phyloP scores from a whole-genome alignment of 139 green algal genomes.

The Chlamydomonas applanata region DNA sequence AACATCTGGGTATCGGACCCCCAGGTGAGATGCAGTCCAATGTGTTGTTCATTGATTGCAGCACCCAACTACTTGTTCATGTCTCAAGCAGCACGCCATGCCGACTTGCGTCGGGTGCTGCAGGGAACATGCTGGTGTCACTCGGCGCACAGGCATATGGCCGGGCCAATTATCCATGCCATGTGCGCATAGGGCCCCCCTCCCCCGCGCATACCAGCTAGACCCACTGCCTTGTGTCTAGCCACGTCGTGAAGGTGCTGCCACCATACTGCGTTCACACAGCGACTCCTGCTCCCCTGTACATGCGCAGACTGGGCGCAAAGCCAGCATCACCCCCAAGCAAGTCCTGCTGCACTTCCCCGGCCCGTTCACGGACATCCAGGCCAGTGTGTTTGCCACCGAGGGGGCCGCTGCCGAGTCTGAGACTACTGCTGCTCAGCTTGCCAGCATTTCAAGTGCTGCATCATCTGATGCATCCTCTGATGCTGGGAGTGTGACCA shows the following conservation, averaged over 20 bases:
- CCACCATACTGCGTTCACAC: too few species aligned
- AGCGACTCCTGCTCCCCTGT: background rate
- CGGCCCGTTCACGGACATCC: background rate
- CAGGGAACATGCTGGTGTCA: background rate
- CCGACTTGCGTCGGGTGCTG: background rate
- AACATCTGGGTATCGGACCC: background rate
- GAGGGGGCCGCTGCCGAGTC: background rate
- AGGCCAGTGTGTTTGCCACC: background rate
- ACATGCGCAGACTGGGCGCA: background rate
- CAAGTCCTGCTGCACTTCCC: constrained; percentile 5
- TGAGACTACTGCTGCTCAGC: background rate
- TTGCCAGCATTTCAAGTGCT: background rate
- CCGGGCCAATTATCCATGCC: background rate
- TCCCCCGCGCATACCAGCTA: too few species aligned
- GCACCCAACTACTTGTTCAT: background rate
- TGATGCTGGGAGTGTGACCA: background rate
- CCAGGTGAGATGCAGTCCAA: too few species aligned
- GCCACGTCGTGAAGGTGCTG: too few species aligned
- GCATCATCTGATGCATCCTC: too few species aligned
- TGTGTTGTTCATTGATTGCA: background rate
- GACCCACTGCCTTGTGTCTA: too few species aligned
- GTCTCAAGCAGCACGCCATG: background rate
- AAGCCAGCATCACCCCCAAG: background rate
- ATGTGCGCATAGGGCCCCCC: background rate
- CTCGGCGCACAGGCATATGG: background rate